Evolutionary conservation across 129 eudicot genomes (phyloP), one percentile per base, ranked within the genome.

Genomic region (Calendula officinalis): DNA sequence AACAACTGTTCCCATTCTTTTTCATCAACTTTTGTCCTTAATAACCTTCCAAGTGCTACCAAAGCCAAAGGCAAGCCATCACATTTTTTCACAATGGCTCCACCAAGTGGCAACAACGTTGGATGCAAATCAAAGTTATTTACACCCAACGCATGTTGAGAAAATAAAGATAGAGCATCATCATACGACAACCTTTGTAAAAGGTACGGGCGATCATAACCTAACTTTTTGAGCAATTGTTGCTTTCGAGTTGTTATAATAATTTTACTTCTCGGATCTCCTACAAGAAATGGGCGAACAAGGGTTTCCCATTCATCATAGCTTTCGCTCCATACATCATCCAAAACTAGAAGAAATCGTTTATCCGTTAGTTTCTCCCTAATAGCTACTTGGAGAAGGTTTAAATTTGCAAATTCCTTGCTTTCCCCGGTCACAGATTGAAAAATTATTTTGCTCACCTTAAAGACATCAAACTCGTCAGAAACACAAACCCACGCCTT

Each of bases 321-420:
- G 30, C 70, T 35, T 47, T 74, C 68, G 44, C 76, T 66, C 88
- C 56, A 82, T 32, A 80, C 68, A 62, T 75, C 78, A 22, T 80
- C 85, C 9, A 80, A 38, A 15, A 80, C 66, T 34, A 80, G 45
- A 9, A 82, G 80, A 49, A 77, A 78, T 38, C 48, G 78, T 12
- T 67, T 70, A 27, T 70, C 56, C 12, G 48, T 40, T 7, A 78
- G 43, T 47, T 32, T 43, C 41, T 60, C 43, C 40, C 68, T 33
- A 5, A 75, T 37, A 6, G 56, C 69, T 38, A 46, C 78, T 57
- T 69, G 83, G 35, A 78, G 71, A 56, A 41, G 55, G 32, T 74
- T 62, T 14, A 74, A 38, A 59, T 49, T 72, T 38, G 39, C 33
- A 3, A 66, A 66, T 43, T 71, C 48, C 6, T 62, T 38, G n/a